A percentile compares a stretch with the other conserved stretches of the same genome.
Conservation (phyloP, 805 yeast genomes). For the Wickerhamiella vanderwaltii region DNA sequence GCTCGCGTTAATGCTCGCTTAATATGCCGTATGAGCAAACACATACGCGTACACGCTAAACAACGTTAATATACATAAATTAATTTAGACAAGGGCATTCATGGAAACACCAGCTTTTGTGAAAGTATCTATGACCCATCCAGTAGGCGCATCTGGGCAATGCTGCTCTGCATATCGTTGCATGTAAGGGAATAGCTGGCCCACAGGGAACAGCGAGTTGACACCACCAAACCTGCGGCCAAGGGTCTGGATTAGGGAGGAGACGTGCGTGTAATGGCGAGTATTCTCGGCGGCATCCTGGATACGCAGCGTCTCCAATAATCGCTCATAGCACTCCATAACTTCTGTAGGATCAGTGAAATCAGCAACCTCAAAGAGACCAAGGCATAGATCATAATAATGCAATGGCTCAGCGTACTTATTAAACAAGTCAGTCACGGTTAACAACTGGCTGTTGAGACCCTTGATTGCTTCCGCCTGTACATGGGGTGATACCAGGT, state of each 20-base stretch:
- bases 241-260: conserved; percentile 32
- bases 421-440: conserved; percentile 71
- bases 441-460: conserved; percentile 52
- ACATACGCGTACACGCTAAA: no score
- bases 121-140: conserved; percentile 32
- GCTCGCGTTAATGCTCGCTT: no score
- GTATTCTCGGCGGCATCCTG: conserved; percentile 23
- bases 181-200: conserved; percentile 53
- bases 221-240: conserved; percentile 57
- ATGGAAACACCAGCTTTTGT: conserved; percentile 26
- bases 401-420: conserved; percentile 79
- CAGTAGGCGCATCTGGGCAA: conserved; percentile 30
- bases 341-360: conserved; percentile 77
- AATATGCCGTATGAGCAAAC: no score
- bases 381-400: conserved; percentile 68
- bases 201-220: conserved; percentile 71
- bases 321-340: conserved; percentile 63
- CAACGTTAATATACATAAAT: conserved; percentile 10
- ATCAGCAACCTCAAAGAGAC: conserved; percentile 73
- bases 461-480: conserved; percentile 39
- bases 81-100: conserved; percentile 2
- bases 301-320: conserved; percentile 41
- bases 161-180: conserved; percentile 42
- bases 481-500: conserved; percentile 28
- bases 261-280: conserved; percentile 30